Base-by-base conservation (phyloP, 164 flowering plant genomes). In the Dillenia turbinata region DNA sequence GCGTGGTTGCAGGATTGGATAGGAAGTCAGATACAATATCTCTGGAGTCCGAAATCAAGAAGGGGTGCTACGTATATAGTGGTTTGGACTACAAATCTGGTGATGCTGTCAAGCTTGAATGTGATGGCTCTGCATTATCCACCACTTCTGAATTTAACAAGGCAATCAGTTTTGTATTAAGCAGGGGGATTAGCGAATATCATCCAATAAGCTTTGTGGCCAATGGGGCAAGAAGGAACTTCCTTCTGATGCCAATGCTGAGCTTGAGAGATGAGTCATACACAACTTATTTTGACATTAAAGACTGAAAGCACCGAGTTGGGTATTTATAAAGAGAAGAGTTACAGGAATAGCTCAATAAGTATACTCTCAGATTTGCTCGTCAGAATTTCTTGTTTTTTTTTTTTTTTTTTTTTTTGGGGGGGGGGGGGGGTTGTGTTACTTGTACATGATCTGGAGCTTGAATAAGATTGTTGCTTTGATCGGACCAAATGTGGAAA, bases 161-260 rank as follows among this genome's bases (percentile, higher is more conserved):
- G 33, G 85, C 75, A 9, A 69, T 81, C 2, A 94, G 97, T 74
- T 94, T 91, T 73, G 58, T 46, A 10, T 24, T 78, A 67, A 57
- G 43, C 1, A 56, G 60, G 55, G 99, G 96, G 13, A 44, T 79
- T 2, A 76, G 76, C 40, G 46, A 81, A 51, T 91, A 89, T 67
- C 76, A 95, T 80, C 90, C 92, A 2, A 84, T 94, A 59, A 91
- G 96, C 81, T 94, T 94, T 59, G 78, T 77, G 26, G 95, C 88
- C 0, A 83, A 72, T 66, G 97, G 99, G 43, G 68, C 44, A 1
- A 71, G 49, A 52, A 81, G 90, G 69, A 84, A 81, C 52, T 94
- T 83, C 67, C 64, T 91, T 71, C 64, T 94, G 65, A 61, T 65
- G 51, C 97, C 99, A 44, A 67, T 94, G 44, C 17, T 80, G 54